Evolutionary conservation across 192 early-diverging fungal genomes (phyloP).

Genomic region (Rhizoclosmatium globosum): DNA sequence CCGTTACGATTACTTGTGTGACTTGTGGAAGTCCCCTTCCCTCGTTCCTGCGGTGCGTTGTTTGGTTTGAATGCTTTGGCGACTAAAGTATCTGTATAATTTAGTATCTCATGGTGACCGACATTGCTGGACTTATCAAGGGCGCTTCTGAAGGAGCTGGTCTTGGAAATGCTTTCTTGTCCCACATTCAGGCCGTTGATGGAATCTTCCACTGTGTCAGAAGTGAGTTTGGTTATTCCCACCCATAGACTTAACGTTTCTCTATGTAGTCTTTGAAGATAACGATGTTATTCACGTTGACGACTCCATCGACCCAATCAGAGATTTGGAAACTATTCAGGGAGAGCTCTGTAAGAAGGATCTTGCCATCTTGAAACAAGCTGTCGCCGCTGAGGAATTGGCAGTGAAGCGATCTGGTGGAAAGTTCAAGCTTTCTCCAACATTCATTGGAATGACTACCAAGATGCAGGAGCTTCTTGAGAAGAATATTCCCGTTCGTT

Average conservation of each 20-base stretch:
- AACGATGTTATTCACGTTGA: conserved; percentile 81
- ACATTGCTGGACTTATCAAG: conserved; percentile 95
- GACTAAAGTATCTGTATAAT: too few relatives aligned
- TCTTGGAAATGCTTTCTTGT: conserved; percentile 90
- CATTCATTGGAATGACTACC: conserved; percentile 57
- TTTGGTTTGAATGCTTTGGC: too few relatives aligned
- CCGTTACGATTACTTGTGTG: conserved; percentile 79
- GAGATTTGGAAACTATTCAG: conserved; percentile 95
- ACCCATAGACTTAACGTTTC: conserved; percentile 7
- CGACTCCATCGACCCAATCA: conserved; percentile 74
- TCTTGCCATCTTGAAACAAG: conserved; percentile 79
- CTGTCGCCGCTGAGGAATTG: conserved; percentile 50
- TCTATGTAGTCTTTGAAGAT: conserved; percentile 72
- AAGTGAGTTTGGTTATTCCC: conserved; percentile 59
- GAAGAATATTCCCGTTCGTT: conserved; percentile 85
- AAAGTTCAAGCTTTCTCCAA: conserved; percentile 52
- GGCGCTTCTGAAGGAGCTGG: conserved; percentile 53
- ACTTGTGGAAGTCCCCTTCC: conserved; percentile 64
- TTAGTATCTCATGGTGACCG: conserved; percentile 83
- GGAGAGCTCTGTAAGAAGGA: conserved; percentile 95
- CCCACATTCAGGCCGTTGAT: conserved; percentile 74
- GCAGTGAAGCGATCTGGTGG: conserved; percentile 55
- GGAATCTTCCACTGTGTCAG: conserved; percentile 59
- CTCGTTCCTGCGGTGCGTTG: conserved; percentile 52
- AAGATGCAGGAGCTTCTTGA: conserved; percentile 72